Evolutionary conservation across 257 asterid genomes (phyloP), one percentile per base, ranked within the genome.

Genomic region (Coffea canephora): DNA sequence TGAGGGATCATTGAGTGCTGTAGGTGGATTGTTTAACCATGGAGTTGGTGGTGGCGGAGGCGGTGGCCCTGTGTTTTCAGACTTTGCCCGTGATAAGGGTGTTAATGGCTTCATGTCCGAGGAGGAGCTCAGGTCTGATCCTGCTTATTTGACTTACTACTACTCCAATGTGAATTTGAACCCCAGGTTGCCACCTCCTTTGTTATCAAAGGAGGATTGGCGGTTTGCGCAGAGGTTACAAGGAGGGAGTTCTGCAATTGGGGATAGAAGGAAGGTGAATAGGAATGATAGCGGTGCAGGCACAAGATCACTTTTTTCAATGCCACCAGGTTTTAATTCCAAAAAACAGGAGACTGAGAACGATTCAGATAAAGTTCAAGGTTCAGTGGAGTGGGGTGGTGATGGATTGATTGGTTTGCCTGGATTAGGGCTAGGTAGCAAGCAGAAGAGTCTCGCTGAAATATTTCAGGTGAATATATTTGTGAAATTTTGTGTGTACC

Each of bases 101-200:
- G 92, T 86, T 11, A 89, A 85, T 86, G 96, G 89, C 41, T 91
- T 92, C 85, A 81, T 83, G 83, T 88, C 98, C 5, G 99, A 96
- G 84, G 99, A 96, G 84, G 93, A 91, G 83, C 95, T 96, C 73
- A 91, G 99, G 97, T 94, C 97, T 62, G 97, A 96, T 83, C 99
- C 99, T 54, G 87, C 93, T 0, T 96, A 96, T 70, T 80, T 86
- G 10, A 88, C 97, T 36, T 94, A 96, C 83, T 96, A 96, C 82
- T 94, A 94, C 89, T 88, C 98, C 0, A 94, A 96, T 75, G 94
- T 90, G 55, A 96, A 96, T 83, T 83, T 96, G 86, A 96, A 96
- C 85, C 99, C 99, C 50, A 94, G 99, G 90, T 85, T 96, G 79
- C 99, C 99, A 0, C 99, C 98, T n/a, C 99, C 99, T 80, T 85